Base-by-base conservation (phyloP, 176 grass and related monocot species). In the Oryza brachyantha region DNA sequence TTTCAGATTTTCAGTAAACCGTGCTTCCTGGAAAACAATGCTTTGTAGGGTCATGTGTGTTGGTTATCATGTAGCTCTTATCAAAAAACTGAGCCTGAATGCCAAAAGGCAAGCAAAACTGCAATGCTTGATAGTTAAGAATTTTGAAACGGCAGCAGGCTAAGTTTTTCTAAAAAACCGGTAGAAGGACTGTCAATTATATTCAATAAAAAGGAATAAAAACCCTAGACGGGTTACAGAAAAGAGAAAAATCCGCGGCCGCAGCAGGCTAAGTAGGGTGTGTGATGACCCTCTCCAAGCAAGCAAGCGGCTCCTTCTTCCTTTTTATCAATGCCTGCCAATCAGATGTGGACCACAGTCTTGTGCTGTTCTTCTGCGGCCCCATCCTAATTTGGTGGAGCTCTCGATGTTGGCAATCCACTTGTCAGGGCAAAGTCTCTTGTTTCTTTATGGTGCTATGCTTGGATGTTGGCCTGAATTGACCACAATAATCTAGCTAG, bases 331-430 rank as follows among this genome's bases (percentile, higher is more conserved):
- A 62, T 68, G 68, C 61, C 75, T 68, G 68, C 61, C 75, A 52
- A 74, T 74, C 61, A 41, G 55, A 79, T 21, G 58, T 52, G 87
- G 87, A 76, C 87, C 82, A 66, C 76, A n/a, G 8, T 42, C 36
- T 64, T 81, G 66, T 66, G 64, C 77, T 52, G 68, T 59, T 41
- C 76, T 73, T 79, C 60, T 73, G 58, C 48, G 48, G 48, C 77
- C 37, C 28, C 71, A 46, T 70, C 73, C 29, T 21, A 29, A 29
- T 75, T 77, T 46, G 87, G 72, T 89, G 86, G 64, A 84, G 76
- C 86, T 84, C 64, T 84, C 71, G 65, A 89, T 81, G 82, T 34
- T 60, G 43, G 73, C 65, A 72, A 72, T 37, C 66, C 73, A 71
- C 73, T 77, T 66, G 73, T 72, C 59, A 42, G 22, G 22, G 73